phyloP scores from a whole-genome alignment of 2,329 filamentous ascomycete species.

The Alternaria sp. region DNA sequence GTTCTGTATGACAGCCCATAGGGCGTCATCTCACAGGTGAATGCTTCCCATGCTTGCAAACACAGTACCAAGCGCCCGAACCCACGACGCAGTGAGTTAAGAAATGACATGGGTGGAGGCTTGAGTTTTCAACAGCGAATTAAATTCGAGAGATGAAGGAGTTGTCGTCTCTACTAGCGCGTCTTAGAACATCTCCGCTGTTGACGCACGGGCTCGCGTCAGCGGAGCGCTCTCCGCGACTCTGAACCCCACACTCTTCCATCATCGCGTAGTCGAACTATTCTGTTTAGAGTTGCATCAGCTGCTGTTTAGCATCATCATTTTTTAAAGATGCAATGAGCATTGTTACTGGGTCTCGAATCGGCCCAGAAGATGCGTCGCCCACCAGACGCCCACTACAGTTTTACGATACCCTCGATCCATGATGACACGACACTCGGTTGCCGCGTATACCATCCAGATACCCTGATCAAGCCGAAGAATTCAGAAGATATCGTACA shows the following conservation, averaged over 20 bases:
- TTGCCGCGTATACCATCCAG: constrained; percentile 79
- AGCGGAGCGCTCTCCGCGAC: constrained; percentile 4
- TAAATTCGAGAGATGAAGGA: background rate
- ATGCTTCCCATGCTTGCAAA: background rate
- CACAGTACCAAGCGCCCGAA: background rate
- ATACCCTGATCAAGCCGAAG: constrained; percentile 29
- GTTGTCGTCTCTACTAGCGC: background rate
- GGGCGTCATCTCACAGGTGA: background rate
- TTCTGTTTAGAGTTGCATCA: background rate
- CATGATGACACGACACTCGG: constrained; percentile 79
- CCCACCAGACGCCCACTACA: constrained; percentile 52
- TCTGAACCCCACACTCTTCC: constrained; percentile 11
- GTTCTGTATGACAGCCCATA: background rate
- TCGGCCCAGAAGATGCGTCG: constrained; percentile 38
- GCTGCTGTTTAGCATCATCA: constrained; percentile 3
- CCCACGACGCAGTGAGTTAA: background rate
- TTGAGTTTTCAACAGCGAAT: too few relatives aligned
- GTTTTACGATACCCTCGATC: constrained; percentile 83
- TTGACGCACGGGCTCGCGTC: background rate
- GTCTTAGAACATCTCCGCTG: background rate
- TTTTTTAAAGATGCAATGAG: constrained; percentile 37
- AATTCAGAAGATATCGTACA: background rate
- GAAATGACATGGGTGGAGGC: too few relatives aligned
- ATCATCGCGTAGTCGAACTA: background rate
- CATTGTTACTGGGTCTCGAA: constrained; percentile 29